Evolutionary conservation across 2,329 filamentous ascomycete species (phyloP), one percentile per base, ranked within the genome.

Genomic region (Talaromyces funiculosus): DNA sequence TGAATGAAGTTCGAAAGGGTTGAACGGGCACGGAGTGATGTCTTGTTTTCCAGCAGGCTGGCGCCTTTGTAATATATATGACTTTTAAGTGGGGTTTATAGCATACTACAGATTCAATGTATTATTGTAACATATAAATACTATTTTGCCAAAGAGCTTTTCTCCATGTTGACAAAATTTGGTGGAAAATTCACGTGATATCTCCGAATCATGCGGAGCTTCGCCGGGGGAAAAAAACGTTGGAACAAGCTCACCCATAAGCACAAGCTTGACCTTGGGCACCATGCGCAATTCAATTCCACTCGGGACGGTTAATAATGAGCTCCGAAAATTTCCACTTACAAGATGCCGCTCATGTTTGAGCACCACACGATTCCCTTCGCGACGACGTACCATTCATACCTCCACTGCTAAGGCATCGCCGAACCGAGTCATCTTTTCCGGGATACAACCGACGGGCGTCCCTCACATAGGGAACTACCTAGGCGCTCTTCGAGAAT

Each of bases 381-480:
- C 38, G 16, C 47, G 45, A 38, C 47, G 45, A 29, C 60, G 60
- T 45, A 54, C 31, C 24, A 9, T 58, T 38, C 47, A 61, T 33
- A 58, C 53, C 45, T 22, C 51, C 24, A 38, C 33, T 22, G 33
- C 31, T 37, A 14, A 37, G n/a, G 18, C 53, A 24, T 31, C 29
- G 16, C 60, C 63, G 47, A 62, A 66, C 8, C 65, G 80, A 59
- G 81, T 88, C 62, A 85, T 97, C 69, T 97, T 99, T 80, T 97
- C 94, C 3, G 94, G 92, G 57, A 99, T 99, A 67, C 94, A 99
- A 75, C 94, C 94, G 18, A 99, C 94, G 0, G 94, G 93, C 37
- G 83, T 95, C 24, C 94, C 94, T 14, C 94, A 99, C 73, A 78
- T 99, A 31, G 94, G 94, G 59, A 99, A 99, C 77, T 99, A 97